Base-by-base conservation (phyloP, 2,329 filamentous ascomycete species). In the Botryotinia convoluta region DNA sequence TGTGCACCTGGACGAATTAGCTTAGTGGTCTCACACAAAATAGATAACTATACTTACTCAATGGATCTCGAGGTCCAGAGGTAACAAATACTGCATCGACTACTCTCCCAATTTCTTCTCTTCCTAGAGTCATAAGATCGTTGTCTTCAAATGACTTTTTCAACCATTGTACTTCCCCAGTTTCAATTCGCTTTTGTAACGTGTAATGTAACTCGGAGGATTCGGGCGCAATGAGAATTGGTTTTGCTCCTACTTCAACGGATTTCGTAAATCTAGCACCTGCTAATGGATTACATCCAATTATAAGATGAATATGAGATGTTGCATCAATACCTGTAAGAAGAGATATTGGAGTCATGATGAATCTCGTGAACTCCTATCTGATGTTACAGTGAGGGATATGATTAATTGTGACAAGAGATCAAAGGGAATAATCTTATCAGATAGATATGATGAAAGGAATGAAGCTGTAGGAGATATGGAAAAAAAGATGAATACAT, bases 61-160 rank as follows among this genome's bases (percentile, higher is more conserved):
- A 75, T 26, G 81, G 78, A 73, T 86, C 83, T 76, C 84, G 78
- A 79, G 90, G 85, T 82, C 77, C 85, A 80, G 84, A 81, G 1
- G 94, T 97, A 54, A 98, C 90, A 82, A 98, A 98, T 57, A 99
- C 96, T 72, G 93, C 92, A 82, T 99, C 96, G 26, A 97, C 95
- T 7, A 97, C 89, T 71, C 84, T 80, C 75, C 89, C 90, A 16
- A 97, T 91, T 73, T 97, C 93, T 59, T 89, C 87, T 69, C 96
- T 88, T n/a, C 96, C 96, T 3, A 97, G 84, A 1, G 86, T 89
- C 59, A 90, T 90, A 71, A 98, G 82, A 80, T 98, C 92, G 0
- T 84, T 83, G 54, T 95, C 91, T 69, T 88, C 82, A 78, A 98
- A 97, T 0, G 84, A 80, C 74, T 89, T 88, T 77, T 87, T 85